Evolutionary conservation across 768 basidiomycete species (phyloP).

Genomic region (Mycena filopes): DNA sequence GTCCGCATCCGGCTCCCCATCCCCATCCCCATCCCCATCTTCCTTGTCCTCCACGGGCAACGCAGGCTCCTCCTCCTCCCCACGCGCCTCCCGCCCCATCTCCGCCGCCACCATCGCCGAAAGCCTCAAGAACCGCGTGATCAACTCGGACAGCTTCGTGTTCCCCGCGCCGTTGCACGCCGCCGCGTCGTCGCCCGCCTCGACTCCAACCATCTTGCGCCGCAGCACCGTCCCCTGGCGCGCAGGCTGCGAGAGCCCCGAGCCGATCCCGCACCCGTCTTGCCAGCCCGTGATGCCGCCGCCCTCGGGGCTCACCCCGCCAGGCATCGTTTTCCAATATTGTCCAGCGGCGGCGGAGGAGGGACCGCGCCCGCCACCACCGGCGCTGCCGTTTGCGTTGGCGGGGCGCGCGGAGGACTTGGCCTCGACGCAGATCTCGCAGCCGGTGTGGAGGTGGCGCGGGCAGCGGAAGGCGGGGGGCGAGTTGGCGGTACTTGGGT

Average conservation of each 20-base stretch:
- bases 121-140: conserved; percentile 78
- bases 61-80: conserved; percentile 57
- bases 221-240: conserved; percentile 68
- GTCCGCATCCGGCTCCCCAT: conserved; percentile 30
- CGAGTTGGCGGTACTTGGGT: conserved; percentile 70
- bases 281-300: conserved; percentile 78
- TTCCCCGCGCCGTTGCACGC: conserved; percentile 61
- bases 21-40: conserved; percentile 40
- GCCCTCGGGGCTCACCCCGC: conserved; percentile 48
- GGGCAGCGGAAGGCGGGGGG: conserved; percentile 75
- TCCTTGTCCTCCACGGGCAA: conserved; percentile 38
- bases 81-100: conserved; percentile 74
- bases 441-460: conserved; percentile 76
- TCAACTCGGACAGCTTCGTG: conserved; percentile 72
- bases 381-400: conserved; percentile 25
- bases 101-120: conserved; percentile 84
- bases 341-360: conserved; percentile 27
- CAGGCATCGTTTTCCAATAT: conserved; percentile 48
- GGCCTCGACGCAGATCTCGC: conserved; percentile 81
- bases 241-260: conserved; percentile 70
- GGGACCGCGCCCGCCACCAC: conserved; percentile 3
- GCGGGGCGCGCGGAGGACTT: conserved; percentile 48
- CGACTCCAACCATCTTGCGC: conserved; percentile 47
- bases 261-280: conserved; percentile 79
- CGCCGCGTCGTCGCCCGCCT: conserved; percentile 36